Conservation (phyloP, 1,284 basidiomycete genomes). For the Rhodotorula sp. region DNA sequence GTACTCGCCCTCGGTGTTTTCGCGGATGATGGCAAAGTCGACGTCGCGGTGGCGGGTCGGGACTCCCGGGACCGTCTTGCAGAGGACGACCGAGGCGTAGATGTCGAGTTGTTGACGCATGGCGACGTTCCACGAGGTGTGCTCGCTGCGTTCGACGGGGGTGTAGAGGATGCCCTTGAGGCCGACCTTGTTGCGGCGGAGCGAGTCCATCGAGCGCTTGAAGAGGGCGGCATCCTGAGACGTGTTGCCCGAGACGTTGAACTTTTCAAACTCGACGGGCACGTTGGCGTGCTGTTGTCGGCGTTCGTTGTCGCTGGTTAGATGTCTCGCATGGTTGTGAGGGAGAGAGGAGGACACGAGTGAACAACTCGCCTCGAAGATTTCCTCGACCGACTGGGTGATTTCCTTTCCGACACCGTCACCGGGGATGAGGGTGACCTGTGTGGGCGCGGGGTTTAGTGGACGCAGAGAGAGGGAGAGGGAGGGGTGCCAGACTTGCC, state of each 20-base stretch:
- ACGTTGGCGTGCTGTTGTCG: slow-evolving; percentile 72
- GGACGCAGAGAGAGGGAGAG: not conserved
- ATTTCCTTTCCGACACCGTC: slow-evolving; percentile 98
- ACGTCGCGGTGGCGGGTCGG: slow-evolving; percentile 95
- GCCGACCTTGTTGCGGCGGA: slow-evolving; percentile 96
- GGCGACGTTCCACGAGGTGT: slow-evolving; percentile 99
- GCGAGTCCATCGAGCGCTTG: slow-evolving; percentile 93
- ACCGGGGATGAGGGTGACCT: slow-evolving; percentile 93
- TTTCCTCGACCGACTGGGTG: slow-evolving; percentile 97
- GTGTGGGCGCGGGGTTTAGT: slow-evolving; percentile 11
- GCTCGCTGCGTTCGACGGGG: slow-evolving; percentile 90
- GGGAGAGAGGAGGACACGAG: not conserved
- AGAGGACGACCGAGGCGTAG: slow-evolving; percentile 95
- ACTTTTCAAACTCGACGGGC: slow-evolving; percentile 92
- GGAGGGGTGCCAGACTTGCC: slow-evolving; percentile 12
- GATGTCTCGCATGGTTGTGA: too few species aligned
- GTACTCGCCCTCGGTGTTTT: slow-evolving; percentile 99
- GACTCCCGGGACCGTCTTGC: slow-evolving; percentile 97
- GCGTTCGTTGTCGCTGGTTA: too few species aligned
- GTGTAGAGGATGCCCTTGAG: slow-evolving; percentile 99
- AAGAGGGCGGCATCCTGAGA: slow-evolving; percentile 91
- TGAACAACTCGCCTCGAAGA: slow-evolving; percentile 74
- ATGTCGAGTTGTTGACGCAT: slow-evolving; percentile 99
- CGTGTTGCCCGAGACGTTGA: slow-evolving; percentile 95
- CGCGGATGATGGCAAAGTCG: slow-evolving; percentile 98